Conservation (phyloP, 2,329 filamentous ascomycete genomes). For the Hyphodiscus sp. region DNA sequence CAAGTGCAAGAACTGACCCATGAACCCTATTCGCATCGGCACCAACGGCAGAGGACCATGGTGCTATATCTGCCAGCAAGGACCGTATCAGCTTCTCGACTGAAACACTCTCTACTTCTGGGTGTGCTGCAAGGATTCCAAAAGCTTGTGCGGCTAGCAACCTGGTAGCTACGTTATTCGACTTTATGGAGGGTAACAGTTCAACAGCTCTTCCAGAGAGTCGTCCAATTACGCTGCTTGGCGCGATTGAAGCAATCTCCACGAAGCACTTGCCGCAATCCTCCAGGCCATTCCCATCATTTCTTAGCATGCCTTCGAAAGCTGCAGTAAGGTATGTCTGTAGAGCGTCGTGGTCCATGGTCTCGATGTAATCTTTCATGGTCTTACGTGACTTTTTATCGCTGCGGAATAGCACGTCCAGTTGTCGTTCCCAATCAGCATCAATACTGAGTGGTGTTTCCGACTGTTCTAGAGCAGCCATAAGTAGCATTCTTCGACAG, state of each 20-base stretch:
- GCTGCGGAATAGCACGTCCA: slow-evolving; percentile 66
- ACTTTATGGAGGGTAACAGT: slow-evolving; percentile 56
- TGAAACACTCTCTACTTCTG: slow-evolving; percentile 35
- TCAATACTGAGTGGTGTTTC: slow-evolving; percentile 44
- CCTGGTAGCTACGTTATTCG: slow-evolving; percentile 66
- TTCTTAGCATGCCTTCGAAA: slow-evolving; percentile 49
- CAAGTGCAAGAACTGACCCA: slow-evolving; percentile 52
- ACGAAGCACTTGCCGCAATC: slow-evolving; percentile 47
- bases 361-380: slow-evolving; percentile 48
- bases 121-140: slow-evolving; percentile 70
- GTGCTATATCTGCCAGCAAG: slow-evolving; percentile 40
- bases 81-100: slow-evolving; percentile 38
- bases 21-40: slow-evolving; percentile 52
- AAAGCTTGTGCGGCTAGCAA: slow-evolving; percentile 61
- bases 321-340: slow-evolving; percentile 45
- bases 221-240: slow-evolving; percentile 44
- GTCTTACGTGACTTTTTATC: slow-evolving; percentile 58
- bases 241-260: slow-evolving; percentile 43
- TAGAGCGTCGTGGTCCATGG: slow-evolving; percentile 34
- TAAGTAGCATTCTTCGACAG: slow-evolving; percentile 54
- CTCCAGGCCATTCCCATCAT: slow-evolving; percentile 34
- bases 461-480: slow-evolving; percentile 39
- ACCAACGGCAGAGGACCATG: slow-evolving; percentile 51
- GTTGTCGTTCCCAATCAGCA: slow-evolving; percentile 76
- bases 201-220: slow-evolving; percentile 43